phyloP scores from a whole-genome alignment of 2,329 filamentous ascomycete genomes.

The Dichotomopilus funicola region DNA sequence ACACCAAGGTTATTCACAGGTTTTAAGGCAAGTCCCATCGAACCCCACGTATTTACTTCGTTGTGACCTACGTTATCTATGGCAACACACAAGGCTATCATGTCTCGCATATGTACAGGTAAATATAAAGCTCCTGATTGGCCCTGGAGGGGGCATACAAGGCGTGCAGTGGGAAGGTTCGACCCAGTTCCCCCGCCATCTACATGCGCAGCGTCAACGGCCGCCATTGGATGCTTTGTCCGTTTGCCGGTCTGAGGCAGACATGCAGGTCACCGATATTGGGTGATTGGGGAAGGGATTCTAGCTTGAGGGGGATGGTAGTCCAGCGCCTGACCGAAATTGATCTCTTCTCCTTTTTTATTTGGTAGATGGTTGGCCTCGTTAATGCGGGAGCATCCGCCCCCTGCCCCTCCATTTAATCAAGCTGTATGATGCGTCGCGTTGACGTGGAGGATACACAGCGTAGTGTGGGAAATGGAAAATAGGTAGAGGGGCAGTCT shows the following conservation, averaged over 20 bases:
- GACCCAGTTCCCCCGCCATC: conserved; percentile 1
- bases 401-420: too few relatives aligned
- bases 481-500: too few relatives aligned
- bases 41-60: too few relatives aligned
- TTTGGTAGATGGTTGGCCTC: not conserved
- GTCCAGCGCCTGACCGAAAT: not conserved
- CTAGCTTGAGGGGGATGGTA: too few relatives aligned
- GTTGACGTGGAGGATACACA: too few relatives aligned
- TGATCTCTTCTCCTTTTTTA: not conserved
- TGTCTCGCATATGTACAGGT: not conserved
- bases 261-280: not conserved
- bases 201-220: not conserved
- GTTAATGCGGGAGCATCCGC: too few relatives aligned
- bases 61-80: too few relatives aligned
- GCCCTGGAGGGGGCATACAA: conserved; percentile 3
- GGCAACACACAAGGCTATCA: not conserved
- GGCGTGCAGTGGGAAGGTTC: not conserved
- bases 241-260: not conserved
- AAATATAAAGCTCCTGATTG: conserved; percentile 1
- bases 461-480: too few relatives aligned
- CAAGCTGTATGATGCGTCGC: too few relatives aligned
- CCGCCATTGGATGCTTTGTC: conserved; percentile 1
- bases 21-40: too few relatives aligned
- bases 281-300: too few relatives aligned
- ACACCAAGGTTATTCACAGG: not conserved